Evolutionary conservation across 371 early-diverging fungal species (phyloP).

Genomic region (Batrachochytrium dendrobatidis): DNA sequence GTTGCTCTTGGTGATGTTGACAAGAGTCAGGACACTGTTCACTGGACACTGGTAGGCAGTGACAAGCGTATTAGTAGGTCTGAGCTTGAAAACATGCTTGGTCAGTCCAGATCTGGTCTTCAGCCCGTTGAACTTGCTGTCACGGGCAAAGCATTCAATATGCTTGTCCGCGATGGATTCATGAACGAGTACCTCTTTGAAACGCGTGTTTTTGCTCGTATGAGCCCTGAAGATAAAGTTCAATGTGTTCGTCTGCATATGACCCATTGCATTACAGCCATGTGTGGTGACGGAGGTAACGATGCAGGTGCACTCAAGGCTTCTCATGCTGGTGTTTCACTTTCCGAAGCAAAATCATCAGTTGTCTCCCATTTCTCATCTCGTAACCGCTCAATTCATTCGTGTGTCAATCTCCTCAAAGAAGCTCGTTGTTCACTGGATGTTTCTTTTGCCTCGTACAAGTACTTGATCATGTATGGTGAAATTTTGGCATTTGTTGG

Average conservation of each 20-base stretch:
- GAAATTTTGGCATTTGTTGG: constrained; percentile 65
- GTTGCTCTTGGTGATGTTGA: background rate
- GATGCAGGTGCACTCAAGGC: constrained; percentile 89
- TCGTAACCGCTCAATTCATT: constrained; percentile 53
- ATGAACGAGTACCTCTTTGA: constrained; percentile 12
- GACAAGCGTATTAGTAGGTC: constrained; percentile 27
- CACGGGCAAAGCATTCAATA: constrained; percentile 57
- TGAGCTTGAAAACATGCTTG: constrained; percentile 23
- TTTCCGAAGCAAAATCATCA: constrained; percentile 75
- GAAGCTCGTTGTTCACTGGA: constrained; percentile 74
- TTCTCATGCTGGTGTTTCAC: constrained; percentile 84
- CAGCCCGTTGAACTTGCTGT: constrained; percentile 53
- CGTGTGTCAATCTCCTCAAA: constrained; percentile 62
- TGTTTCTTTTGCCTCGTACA: constrained; percentile 66
- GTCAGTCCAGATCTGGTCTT: constrained; percentile 6
- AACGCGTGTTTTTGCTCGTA: constrained; percentile 34
- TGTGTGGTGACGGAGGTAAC: constrained; percentile 96
- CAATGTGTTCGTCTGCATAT: constrained; percentile 60
- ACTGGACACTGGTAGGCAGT: constrained; percentile 49
- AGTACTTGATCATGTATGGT: constrained; percentile 72
- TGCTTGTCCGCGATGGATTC: constrained; percentile 14
- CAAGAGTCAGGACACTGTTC: constrained; percentile 30
- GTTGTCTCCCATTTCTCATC: constrained; percentile 81
- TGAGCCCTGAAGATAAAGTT: constrained; percentile 37
- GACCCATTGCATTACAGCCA: constrained; percentile 65